These are phyloP conservation scores for Monilinia aucupariae DNA, from an alignment of 2,329 filamentous ascomycete species.

Conservation along the genomic window DNA sequence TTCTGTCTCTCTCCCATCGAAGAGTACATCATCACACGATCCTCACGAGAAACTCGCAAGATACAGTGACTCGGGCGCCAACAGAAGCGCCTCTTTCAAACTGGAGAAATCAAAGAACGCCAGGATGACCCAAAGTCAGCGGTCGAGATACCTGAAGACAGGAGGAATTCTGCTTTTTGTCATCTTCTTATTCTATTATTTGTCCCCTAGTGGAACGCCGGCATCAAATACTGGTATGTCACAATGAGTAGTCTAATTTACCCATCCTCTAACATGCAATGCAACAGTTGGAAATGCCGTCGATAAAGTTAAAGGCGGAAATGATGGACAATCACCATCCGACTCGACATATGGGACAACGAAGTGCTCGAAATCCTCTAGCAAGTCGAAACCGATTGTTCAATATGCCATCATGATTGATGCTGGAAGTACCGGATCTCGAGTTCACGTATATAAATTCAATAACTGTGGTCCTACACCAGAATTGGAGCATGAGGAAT, in stretches of 20 bases:
- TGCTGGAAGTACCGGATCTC: conserved; percentile 92
- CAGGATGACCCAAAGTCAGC: conserved; percentile 60
- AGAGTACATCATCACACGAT: conserved; percentile 53
- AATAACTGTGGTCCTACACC: conserved; percentile 97
- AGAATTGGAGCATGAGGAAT: conserved; percentile 86
- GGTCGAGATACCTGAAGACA: conserved; percentile 60
- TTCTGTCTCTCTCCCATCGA: conserved; percentile 58
- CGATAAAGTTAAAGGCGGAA: conserved; percentile 20
- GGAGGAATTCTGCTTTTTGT: conserved; percentile 56
- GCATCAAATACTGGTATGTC: conserved; percentile 27
- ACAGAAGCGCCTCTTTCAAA: conserved; percentile 37
- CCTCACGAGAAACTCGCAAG: conserved; percentile 61
- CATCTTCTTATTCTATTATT: conserved; percentile 57
- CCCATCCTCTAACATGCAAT: conserved; percentile 7
- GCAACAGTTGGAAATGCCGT: conserved; percentile 23
- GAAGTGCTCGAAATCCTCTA: conserved; percentile 77
- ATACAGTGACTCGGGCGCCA: conserved; percentile 47
- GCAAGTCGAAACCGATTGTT: conserved; percentile 84
- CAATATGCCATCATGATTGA: conserved; percentile 99
- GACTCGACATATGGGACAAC: conserved; percentile 62
- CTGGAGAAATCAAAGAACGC: conserved; percentile 52
- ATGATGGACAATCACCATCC: conserved; percentile 48
- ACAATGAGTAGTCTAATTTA: neutral
- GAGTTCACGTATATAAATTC: conserved; percentile 98
- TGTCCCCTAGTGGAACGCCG: conserved; percentile 50